Evolutionary conservation across 2,329 filamentous ascomycete species (phyloP).

Genomic region (Sarocladium strictum): DNA sequence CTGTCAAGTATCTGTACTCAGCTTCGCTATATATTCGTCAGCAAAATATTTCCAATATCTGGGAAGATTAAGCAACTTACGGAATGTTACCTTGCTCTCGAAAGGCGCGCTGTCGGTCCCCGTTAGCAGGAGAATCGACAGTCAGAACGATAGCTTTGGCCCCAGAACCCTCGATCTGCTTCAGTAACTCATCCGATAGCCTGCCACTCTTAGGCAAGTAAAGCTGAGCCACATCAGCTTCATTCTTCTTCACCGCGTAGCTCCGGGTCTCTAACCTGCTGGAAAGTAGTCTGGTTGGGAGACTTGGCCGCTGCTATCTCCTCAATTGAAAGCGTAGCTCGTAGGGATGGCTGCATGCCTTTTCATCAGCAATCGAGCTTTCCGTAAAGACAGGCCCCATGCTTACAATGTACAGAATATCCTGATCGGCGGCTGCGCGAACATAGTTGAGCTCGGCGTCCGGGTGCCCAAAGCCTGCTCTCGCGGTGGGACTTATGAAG

Average conservation of each 20-base stretch:
- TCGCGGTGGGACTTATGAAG: slow-evolving; percentile 46
- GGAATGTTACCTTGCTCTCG: slow-evolving; percentile 33
- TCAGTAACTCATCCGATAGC: slow-evolving; percentile 23
- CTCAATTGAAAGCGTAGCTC: slow-evolving; percentile 27
- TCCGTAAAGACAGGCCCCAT: too few species aligned
- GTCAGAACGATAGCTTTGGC: slow-evolving; percentile 32
- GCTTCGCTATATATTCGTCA: slow-evolving; percentile 15
- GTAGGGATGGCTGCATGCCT: slow-evolving; percentile 24
- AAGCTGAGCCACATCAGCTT: slow-evolving; percentile 18
- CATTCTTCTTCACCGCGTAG: too few species aligned
- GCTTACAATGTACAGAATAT: slow-evolving; percentile 44
- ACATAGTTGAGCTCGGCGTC: slow-evolving; percentile 44
- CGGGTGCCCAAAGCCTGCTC: slow-evolving; percentile 36
- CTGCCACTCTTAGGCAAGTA: slow-evolving; percentile 28
- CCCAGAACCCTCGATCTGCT: slow-evolving; percentile 25
- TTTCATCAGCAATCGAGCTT: neutral
- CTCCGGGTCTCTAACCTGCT: slow-evolving; percentile 25
- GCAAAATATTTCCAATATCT: slow-evolving; percentile 11
- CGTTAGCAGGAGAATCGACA: slow-evolving; percentile 32
- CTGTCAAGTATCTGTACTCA: slow-evolving; percentile 19
- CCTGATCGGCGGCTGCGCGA: slow-evolving; percentile 38
- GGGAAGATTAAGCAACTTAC: slow-evolving; percentile 14
- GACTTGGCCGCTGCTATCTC: slow-evolving; percentile 30
- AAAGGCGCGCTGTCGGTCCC: slow-evolving; percentile 33
- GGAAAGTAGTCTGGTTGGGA: slow-evolving; percentile 31